These are phyloP conservation scores for Daldinia bambusicola DNA, from an alignment of 495 filamentous ascomycete species.

Conservation along the genomic window DNA sequence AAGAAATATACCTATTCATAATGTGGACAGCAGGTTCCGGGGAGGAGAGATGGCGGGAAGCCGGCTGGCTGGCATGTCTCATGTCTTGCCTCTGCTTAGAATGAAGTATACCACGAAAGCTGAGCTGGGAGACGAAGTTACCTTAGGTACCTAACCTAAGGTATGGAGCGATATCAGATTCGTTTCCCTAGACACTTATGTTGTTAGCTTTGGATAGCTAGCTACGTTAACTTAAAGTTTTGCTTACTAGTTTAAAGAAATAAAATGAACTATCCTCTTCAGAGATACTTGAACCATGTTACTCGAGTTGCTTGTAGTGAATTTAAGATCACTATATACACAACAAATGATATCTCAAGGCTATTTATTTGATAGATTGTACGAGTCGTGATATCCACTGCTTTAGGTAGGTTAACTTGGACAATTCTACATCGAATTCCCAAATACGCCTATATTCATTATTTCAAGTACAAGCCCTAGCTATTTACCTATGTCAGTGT, in stretches of 20 bases:
- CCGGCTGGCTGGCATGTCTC: conserved; percentile 10
- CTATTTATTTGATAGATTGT: neutral
- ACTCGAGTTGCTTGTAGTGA: neutral
- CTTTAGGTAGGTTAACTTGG: no score
- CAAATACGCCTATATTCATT: neutral
- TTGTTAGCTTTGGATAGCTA: neutral
- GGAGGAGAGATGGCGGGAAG: conserved; percentile 11
- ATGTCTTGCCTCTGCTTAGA: conserved; percentile 10
- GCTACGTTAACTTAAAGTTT: neutral
- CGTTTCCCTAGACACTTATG: neutral
- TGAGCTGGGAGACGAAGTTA: conserved; percentile 23
- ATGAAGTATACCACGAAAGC: conserved; percentile 10
- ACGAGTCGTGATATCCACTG: no score
- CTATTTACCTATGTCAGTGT: neutral
- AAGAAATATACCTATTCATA: conserved; percentile 19
- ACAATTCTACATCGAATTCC: neutral
- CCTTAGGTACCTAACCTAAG: no score
- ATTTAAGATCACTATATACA: neutral
- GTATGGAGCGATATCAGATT: conserved; percentile 20
- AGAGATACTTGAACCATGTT: neutral
- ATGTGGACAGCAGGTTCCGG: conserved; percentile 12
- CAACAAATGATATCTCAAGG: neutral
- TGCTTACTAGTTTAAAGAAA: conserved; percentile 15
- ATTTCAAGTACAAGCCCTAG: no score
- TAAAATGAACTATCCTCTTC: conserved; percentile 1